Base-by-base conservation (phyloP, 164 flowering plant species). In the Euptelea pleiosperma region DNA sequence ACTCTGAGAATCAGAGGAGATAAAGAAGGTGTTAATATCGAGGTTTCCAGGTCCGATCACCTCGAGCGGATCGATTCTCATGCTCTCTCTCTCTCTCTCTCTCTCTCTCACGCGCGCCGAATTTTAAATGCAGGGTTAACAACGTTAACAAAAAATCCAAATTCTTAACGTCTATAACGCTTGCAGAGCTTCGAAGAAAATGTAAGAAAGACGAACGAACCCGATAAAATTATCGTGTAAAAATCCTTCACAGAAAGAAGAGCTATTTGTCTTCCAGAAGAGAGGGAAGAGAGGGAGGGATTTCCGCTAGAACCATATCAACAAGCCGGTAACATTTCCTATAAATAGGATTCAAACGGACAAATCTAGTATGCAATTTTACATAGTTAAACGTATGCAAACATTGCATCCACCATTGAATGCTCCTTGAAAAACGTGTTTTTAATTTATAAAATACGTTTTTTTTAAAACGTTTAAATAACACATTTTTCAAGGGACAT, bases 211-310 rank as follows among this genome's bases (percentile, higher is more conserved):
- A n/a, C n/a, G n/a, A n/a, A n/a, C n/a, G n/a, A n/a, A n/a, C n/a
- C n/a, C n/a, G n/a, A n/a, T n/a, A n/a, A n/a, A n/a, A n/a, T n/a
- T n/a, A n/a, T n/a, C n/a, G n/a, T n/a, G 21, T 40, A 35, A 21
- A 28, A 55, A 25, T 59, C n/a, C 18, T 59, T 59, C 63, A 59
- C 8, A 37, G 55, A 59, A 59, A 36, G 35, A n/a, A 59, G 63
- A 47, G 53, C 50, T 6, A 15, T n/a, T 40, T 24, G 2, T 8
- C 16, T 28, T 8, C 33, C 5, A 15, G 3, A 43, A 21, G 12
- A 52, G 30, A 22, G 33, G 12, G 8, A 26, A 15, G 26, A 59
- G 63, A 35, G 34, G 28, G 54, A 28, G 62, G 16, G 45, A 30
- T n/a, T 28, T 40, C 53, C 35, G 48, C 57, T n/a, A 45, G 65